Percentiles rank a stretch among this genome's conserved stretches.
Conservation (phyloP, 2,329 filamentous ascomycete genomes). For the Verticillium zaregamsianum region DNA sequence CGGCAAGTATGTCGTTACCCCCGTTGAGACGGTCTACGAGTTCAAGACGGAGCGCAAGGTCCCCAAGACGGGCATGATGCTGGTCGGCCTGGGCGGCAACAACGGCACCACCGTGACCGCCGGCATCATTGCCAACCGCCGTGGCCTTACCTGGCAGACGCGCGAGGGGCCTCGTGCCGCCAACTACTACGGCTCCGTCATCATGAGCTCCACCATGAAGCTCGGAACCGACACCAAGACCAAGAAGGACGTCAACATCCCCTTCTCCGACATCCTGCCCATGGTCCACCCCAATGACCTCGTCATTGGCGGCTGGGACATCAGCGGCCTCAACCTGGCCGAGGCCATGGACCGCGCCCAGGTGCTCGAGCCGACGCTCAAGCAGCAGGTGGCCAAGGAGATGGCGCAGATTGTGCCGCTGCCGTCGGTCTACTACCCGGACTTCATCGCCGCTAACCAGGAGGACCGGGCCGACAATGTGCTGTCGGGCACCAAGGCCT, state of each 20-base stretch:
- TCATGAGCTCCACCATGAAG: conserved; percentile 98
- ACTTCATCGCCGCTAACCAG: conserved; percentile 99
- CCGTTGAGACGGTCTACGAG: conserved; percentile 87
- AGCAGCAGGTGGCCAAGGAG: conserved; percentile 85
- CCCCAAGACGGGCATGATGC: conserved; percentile 92
- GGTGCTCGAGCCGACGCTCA: conserved; percentile 93
- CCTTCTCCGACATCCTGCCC: conserved; percentile 88
- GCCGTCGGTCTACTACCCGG: conserved; percentile 95
- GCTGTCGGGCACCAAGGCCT: conserved; percentile 78
- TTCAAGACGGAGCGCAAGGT: conserved; percentile 96
- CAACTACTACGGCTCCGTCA: conserved; percentile 97
- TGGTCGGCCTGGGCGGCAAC: conserved; percentile 97
- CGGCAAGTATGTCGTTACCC: conserved; percentile 78
- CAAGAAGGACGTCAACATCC: conserved; percentile 87
- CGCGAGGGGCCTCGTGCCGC: conserved; percentile 79
- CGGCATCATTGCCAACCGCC: conserved; percentile 93
- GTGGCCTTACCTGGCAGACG: conserved; percentile 83
- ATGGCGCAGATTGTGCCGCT: conserved; percentile 85
- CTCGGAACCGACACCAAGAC: conserved; percentile 84
- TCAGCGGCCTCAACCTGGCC: conserved; percentile 84
- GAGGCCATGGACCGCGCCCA: conserved; percentile 92
- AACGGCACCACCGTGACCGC: conserved; percentile 97
- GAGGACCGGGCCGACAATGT: conserved; percentile 93
- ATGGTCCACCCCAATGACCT: conserved; percentile 98
- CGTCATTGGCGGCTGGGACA: conserved; percentile 95